A percentile compares a stretch with the other conserved stretches of the same genome.
phyloP scores from a whole-genome alignment of 495 filamentous ascomycete species.

The Tetracladium setigerum region DNA sequence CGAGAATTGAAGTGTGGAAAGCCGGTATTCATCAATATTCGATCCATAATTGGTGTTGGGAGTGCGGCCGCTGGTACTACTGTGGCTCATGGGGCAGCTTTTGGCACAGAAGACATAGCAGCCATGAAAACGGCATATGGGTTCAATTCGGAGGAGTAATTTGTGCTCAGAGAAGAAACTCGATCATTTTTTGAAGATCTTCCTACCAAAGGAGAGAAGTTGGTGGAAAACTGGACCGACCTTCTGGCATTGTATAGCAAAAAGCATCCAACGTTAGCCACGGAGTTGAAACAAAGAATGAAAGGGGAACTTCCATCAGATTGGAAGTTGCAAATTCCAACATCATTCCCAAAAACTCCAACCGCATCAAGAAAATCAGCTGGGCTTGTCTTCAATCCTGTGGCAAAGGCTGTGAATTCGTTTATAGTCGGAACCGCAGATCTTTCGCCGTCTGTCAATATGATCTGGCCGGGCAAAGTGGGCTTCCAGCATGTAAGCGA shows the following conservation, averaged over 20 bases:
- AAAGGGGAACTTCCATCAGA: not conserved
- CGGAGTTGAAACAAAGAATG: slow-evolving; percentile 18
- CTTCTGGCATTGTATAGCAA: slow-evolving; percentile 32
- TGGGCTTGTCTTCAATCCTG: slow-evolving; percentile 41
- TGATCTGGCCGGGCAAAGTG: slow-evolving; percentile 43
- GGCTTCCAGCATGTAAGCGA: slow-evolving; percentile 47
- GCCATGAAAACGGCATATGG: not conserved
- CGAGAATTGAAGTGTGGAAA: slow-evolving; percentile 35
- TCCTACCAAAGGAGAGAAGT: slow-evolving; percentile 28
- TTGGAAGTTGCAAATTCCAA: not conserved
- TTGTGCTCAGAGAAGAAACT: slow-evolving; percentile 28
- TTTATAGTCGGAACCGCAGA: slow-evolving; percentile 54
- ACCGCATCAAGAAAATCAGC: slow-evolving; percentile 41
- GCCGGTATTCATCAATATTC: slow-evolving; percentile 52
- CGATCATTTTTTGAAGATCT: slow-evolving; percentile 38
- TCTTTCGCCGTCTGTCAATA: slow-evolving; percentile 44
- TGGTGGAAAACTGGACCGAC: slow-evolving; percentile 36
- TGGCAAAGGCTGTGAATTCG: slow-evolving; percentile 35
- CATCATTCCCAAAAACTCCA: slow-evolving; percentile 33
- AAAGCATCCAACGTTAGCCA: slow-evolving; percentile 35
- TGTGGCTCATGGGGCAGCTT: slow-evolving; percentile 43
- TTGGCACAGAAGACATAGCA: too few species aligned
- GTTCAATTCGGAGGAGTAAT: not conserved
- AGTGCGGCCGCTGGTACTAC: slow-evolving; percentile 39
- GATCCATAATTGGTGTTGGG: slow-evolving; percentile 47